Conservation (phyloP, 2,329 filamentous ascomycete species). For the Diatrype stigma region DNA sequence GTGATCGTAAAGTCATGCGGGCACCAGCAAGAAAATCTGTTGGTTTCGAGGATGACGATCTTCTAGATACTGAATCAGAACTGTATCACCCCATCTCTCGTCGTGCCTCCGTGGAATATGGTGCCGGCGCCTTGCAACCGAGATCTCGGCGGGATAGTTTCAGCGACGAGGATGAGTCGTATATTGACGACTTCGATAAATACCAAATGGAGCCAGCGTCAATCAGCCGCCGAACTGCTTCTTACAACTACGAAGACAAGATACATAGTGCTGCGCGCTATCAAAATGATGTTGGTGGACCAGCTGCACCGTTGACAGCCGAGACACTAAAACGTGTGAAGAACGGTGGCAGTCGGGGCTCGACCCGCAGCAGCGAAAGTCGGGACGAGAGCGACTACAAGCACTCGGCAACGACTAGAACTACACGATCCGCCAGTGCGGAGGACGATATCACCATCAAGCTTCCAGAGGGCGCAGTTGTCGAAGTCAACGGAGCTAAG, state of each 20-base stretch:
- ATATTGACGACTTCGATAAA: constrained; percentile 13
- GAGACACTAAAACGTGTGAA: constrained; percentile 49
- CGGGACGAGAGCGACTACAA: constrained; percentile 61
- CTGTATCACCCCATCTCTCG: constrained; percentile 16
- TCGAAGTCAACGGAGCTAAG: constrained; percentile 53
- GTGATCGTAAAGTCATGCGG: constrained; percentile 24
- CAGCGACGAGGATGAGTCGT: constrained; percentile 13
- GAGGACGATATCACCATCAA: constrained; percentile 61
- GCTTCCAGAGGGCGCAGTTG: constrained; percentile 50
- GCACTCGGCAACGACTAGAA: constrained; percentile 57
- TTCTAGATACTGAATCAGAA: constrained; percentile 10
- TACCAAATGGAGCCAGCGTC: constrained; percentile 22
- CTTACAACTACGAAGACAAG: constrained; percentile 40
- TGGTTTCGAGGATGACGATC: constrained; percentile 22
- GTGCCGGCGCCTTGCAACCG: constrained; percentile 17
- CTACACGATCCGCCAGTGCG: constrained; percentile 49
- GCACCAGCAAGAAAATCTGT: constrained; percentile 29
- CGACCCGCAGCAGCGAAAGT: constrained; percentile 55
- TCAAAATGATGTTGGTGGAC: constrained; percentile 47
- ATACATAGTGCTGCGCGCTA: constrained; percentile 43
- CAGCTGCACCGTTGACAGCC: constrained; percentile 47
- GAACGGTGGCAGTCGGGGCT: constrained; percentile 49
- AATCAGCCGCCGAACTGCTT: constrained; percentile 26
- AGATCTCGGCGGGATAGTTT: constrained; percentile 19
- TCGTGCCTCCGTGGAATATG: constrained; percentile 26